phyloP scores from a whole-genome alignment of 2,329 filamentous ascomycete genomes.

The Ophiognomonia clavigignenti-juglandacearum region DNA sequence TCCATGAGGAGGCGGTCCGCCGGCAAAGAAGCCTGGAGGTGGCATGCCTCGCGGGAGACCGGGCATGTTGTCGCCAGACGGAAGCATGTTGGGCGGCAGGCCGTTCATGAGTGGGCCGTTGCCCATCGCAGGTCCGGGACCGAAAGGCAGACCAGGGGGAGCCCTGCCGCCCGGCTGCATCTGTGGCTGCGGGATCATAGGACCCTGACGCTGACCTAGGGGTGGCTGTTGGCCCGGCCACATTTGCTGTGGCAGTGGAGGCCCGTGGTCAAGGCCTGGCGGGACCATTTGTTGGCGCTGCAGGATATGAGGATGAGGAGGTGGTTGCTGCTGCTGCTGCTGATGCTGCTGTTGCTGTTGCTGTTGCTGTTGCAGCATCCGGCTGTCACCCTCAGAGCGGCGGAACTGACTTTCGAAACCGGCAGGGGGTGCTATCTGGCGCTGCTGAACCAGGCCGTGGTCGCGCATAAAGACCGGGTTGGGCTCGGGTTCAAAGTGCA shows the following conservation, averaged over 20 bases:
- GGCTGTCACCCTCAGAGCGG: slow-evolving; percentile 41
- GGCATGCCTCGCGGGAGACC: slow-evolving; percentile 39
- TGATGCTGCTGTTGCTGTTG: too few relatives aligned
- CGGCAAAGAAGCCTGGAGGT: slow-evolving; percentile 54
- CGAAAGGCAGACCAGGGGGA: slow-evolving; percentile 41
- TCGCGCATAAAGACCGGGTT: slow-evolving; percentile 39
- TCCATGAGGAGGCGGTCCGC: slow-evolving; percentile 34
- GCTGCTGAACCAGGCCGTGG: slow-evolving; percentile 27
- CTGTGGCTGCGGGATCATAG: slow-evolving; percentile 53
- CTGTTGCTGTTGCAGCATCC: slow-evolving; percentile 47
- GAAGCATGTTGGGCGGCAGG: slow-evolving; percentile 43
- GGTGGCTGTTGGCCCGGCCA: slow-evolving; percentile 41
- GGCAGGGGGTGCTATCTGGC: slow-evolving; percentile 39
- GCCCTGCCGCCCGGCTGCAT: slow-evolving; percentile 36
- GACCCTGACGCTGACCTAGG: slow-evolving; percentile 29
- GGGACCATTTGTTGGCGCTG: slow-evolving; percentile 45
- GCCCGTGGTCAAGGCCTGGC: slow-evolving; percentile 49
- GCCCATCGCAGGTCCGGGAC: slow-evolving; percentile 45
- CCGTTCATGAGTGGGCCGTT: too few relatives aligned
- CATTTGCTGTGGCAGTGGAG: slow-evolving; percentile 53
- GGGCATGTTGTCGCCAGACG: slow-evolving; percentile 48
- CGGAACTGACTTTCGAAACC: slow-evolving; percentile 51
- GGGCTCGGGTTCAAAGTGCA: slow-evolving; percentile 44
- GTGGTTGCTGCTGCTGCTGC: slow-evolving; percentile 45
- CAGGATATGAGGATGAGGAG: slow-evolving; percentile 61